Conservation (phyloP, 2,329 filamentous ascomycete species). For the Sarocladium brachiariae region DNA sequence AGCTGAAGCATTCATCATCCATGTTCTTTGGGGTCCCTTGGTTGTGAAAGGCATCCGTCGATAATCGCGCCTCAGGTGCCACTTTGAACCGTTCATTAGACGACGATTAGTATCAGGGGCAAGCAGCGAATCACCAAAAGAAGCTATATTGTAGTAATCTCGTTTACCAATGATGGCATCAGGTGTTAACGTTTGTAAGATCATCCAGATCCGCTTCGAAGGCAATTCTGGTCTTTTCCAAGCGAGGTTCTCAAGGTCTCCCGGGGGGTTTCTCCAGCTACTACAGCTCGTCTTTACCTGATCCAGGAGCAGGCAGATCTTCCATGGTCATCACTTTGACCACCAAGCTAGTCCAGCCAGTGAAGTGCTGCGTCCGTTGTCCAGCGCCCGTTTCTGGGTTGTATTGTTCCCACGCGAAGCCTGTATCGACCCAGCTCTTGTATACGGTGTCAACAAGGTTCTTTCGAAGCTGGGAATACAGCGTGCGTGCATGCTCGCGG, state of each 20-base stretch:
- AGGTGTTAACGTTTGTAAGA: neutral
- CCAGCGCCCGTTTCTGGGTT: slow-evolving; percentile 86
- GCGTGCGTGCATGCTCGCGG: slow-evolving; percentile 56
- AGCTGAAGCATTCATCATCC: neutral
- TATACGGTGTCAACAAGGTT: slow-evolving; percentile 89
- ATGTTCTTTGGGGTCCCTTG: neutral
- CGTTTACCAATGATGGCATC: neutral
- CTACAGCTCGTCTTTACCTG: slow-evolving; percentile 41
- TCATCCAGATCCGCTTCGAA: neutral
- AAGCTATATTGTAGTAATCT: too few species aligned
- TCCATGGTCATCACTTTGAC: slow-evolving; percentile 98
- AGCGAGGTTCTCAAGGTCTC: too few species aligned
- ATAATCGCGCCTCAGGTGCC: too few species aligned
- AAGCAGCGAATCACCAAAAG: too few species aligned
- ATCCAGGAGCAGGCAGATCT: slow-evolving; percentile 42
- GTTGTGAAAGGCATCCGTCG: too few species aligned
- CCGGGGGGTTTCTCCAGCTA: neutral
- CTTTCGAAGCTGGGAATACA: slow-evolving; percentile 71
- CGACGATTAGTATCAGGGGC: too few species aligned
- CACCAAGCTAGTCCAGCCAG: slow-evolving; percentile 96
- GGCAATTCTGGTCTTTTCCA: too few species aligned
- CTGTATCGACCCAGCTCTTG: slow-evolving; percentile 79
- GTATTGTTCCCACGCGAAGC: slow-evolving; percentile 98
- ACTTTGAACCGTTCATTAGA: too few species aligned
- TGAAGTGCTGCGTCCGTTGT: slow-evolving; percentile 97